Evolutionary conservation across 805 yeast species (phyloP).

Genomic region (Nakazawaea laoshanensis): DNA sequence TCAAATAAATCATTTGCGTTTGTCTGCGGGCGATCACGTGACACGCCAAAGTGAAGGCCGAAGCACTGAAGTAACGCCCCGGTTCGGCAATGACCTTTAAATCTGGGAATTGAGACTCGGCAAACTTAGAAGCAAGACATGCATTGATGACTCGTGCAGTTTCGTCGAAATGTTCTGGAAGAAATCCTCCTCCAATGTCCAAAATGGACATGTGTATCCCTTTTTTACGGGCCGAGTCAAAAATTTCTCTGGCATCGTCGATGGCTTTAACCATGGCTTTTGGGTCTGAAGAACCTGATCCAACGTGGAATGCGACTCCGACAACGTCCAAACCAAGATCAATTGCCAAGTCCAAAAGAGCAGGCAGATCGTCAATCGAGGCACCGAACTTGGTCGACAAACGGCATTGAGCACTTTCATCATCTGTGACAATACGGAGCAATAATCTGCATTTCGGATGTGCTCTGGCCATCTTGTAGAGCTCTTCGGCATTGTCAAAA

Average conservation of each 20-base stretch:
- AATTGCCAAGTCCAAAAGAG: slow-evolving; percentile 53
- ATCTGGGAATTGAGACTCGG: slow-evolving; percentile 24
- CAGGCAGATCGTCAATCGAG: slow-evolving; percentile 39
- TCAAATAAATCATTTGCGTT: slow-evolving; percentile 71
- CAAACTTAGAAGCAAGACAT: slow-evolving; percentile 55
- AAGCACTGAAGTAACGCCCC: slow-evolving; percentile 82
- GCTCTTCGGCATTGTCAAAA: slow-evolving; percentile 82
- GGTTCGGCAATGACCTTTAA: slow-evolving; percentile 78
- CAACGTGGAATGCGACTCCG: slow-evolving; percentile 94
- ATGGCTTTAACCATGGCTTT: slow-evolving; percentile 63
- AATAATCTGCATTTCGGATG: slow-evolving; percentile 68
- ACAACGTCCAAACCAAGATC: slow-evolving; percentile 53
- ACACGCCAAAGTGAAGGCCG: slow-evolving; percentile 78
- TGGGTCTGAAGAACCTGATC: slow-evolving; percentile 83
- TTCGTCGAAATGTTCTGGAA: slow-evolving; percentile 45
- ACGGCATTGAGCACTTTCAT: slow-evolving; percentile 77
- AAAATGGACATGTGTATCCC: slow-evolving; percentile 46
- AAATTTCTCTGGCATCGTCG: slow-evolving; percentile 58
- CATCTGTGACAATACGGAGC: slow-evolving; percentile 84
- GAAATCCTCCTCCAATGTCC: slow-evolving; percentile 95
- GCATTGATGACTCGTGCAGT: slow-evolving; percentile 49
- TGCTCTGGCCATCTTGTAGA: slow-evolving; percentile 57
- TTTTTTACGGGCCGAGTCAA: slow-evolving; percentile 42
- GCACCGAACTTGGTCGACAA: slow-evolving; percentile 89
- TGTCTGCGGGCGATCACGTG: slow-evolving; percentile 79